Base-by-base conservation (phyloP, 2,329 filamentous ascomycete species). In the Triangularia verruculosa region DNA sequence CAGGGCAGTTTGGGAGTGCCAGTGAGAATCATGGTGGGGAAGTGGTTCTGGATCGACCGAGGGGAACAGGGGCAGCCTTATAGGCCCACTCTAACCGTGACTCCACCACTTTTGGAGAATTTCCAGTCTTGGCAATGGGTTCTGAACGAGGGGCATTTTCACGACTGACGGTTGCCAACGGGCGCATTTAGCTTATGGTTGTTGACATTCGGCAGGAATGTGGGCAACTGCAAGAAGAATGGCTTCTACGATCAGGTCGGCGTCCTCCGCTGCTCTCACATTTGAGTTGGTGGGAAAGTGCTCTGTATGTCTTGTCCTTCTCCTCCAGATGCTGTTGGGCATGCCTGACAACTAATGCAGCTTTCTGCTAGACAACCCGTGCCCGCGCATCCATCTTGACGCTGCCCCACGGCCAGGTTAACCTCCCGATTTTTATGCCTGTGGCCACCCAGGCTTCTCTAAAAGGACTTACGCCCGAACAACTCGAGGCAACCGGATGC, bases 381-480 rank as follows among this genome's bases (percentile, higher is more conserved):
- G 95, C 95, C 25, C 90, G 95, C 70, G 95, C 95, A 57, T 95
- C 95, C 60, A 88, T 87, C 64, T 83, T 99, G 61, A 90, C 89
- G 56, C 87, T 99, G 25, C 94, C 95, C 58, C 96, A 99, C 86
- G 95, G 95, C 63, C 84, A 89, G 1, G 93, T 99, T 25, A 86
- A 90, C 71, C 85, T 98, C 28, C 95, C 96, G 7, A 88, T 98
- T 64, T 99, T 99, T 78, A 99, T 99, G 95, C 95, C 95, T 15
- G 95, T 99, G 52, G 95, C 95, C 28, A 99, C 95, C 0, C 95
- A 99, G 78, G 95, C 92, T 0, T 97, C 94, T 0, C 83, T 99
- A 43, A 99, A 99, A 75, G 95, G 95, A 52, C 79, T 99, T 62
- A 98, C 95, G 0, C 93, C 94, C 1, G 89, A 94, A 69, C 95